Evolutionary conservation across 306 rosid genomes (phyloP), one percentile per base, ranked within the genome.

Genomic region (Prunus mongolica): DNA sequence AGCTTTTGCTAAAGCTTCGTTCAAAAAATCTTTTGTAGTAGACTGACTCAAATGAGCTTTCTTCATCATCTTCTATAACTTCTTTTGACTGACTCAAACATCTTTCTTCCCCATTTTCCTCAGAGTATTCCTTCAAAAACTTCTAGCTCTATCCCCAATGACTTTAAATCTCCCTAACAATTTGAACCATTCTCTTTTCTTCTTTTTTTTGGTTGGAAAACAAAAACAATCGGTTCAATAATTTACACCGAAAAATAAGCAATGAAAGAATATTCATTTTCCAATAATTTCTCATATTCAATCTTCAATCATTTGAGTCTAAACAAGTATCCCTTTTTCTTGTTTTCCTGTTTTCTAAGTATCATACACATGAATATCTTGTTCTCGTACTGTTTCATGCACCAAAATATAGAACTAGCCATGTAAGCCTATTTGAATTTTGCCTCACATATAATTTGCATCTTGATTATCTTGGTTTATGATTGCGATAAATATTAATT

Each of bases 1-100:
- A 22, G 74, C 92, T 89, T 89, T 89, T 86, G 76, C 83, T 82
- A 93, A 91, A 89, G 58, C 60, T 71, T 66, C 49, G 74, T 78
- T 80, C 76, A 64, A 84, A 87, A 86, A 86, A 72, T 58, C 58
- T 86, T 38, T 66, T 56, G 34, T 79, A 65, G 87, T 46, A 80
- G 47, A 62, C 91, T 89, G 73, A 85, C 89, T 84, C 80, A 61
- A 75, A 75, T 80, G 64, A 10, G 72, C 81, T 86, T 83, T 84
- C 86, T 84, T 86, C 93, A 86, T 86, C 73, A 73, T 68, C 85
- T 78, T 85, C 97, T 12, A 85, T 78, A 78, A 84, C 80, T 84
- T 92, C 91, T 90, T 89, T 93, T 88, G 96, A 93, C 93, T 88
- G 87, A 88, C 93, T 82, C 80, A 78, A 82, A 82, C 84, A 76